A percentile compares a stretch with the other conserved stretches of the same genome.
Conservation (phyloP, 306 rosid species). For the Cucurbita moschata region DNA sequence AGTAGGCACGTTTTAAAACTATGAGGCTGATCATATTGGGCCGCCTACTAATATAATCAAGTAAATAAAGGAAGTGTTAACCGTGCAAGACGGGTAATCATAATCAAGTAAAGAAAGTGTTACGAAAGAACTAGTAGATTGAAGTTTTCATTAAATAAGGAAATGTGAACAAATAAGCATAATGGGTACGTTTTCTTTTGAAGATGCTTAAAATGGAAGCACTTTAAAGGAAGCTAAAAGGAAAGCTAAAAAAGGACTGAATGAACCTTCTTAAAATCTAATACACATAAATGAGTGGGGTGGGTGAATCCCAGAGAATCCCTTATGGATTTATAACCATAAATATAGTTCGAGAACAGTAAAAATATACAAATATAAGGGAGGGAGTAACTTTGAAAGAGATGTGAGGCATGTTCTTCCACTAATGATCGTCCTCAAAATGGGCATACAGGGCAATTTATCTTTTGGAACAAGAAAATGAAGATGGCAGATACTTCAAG, state of each 20-base stretch:
- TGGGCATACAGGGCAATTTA: not conserved
- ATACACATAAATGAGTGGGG: no score
- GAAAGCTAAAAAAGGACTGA: no score
- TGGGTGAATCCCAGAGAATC: not conserved
- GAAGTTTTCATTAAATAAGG: not conserved
- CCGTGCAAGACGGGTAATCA: no score
- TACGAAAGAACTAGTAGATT: not conserved
- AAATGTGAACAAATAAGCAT: not conserved
- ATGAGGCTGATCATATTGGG: no score
- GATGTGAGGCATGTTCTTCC: not conserved
- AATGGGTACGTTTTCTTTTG: not conserved
- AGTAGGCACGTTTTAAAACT: no score
- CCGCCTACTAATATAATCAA: no score
- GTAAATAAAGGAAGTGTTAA: no score
- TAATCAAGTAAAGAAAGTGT: not conserved
- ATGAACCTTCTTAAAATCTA: no score
- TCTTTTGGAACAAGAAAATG: slow-evolving; percentile 53
- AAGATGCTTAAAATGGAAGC: not conserved
- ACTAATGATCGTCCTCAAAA: not conserved
- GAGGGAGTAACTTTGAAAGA: not conserved
- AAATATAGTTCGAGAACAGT: not conserved
- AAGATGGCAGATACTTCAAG: slow-evolving; percentile 47
- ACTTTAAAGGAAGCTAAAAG: not conserved
- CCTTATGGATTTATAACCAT: not conserved
- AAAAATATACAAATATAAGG: not conserved